Conservation (phyloP, 257 asterid genomes). For the Scutellaria minor region DNA sequence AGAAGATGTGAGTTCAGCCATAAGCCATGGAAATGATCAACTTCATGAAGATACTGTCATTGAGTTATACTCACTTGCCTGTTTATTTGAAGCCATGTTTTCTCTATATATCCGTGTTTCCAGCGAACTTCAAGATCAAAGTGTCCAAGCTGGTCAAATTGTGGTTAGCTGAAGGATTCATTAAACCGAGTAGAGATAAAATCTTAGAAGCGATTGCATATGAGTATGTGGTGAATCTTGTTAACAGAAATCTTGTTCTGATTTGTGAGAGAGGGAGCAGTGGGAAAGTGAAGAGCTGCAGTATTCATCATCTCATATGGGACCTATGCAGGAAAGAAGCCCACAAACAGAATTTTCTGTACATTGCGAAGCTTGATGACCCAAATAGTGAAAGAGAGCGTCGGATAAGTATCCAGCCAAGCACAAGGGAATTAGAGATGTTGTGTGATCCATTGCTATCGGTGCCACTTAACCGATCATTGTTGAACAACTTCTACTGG, state of each 20-base stretch:
- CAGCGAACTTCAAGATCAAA: slow-evolving; percentile 19
- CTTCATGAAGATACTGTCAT: slow-evolving; percentile 29
- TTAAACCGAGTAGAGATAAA: background rate
- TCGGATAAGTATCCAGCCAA: too few relatives aligned
- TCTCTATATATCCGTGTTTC: slow-evolving; percentile 35
- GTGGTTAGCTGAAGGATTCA: slow-evolving; percentile 45
- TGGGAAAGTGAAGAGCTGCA: slow-evolving; percentile 30
- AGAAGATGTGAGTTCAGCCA: slow-evolving; percentile 15
- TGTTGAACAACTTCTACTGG: slow-evolving; percentile 6
- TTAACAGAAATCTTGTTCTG: slow-evolving; percentile 36
- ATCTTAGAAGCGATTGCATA: slow-evolving; percentile 37
- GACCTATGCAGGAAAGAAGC: slow-evolving; percentile 39
- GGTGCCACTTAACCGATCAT: slow-evolving; percentile 22
- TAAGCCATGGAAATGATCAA: slow-evolving; percentile 20
- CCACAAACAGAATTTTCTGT: slow-evolving; percentile 19
- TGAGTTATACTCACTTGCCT: slow-evolving; percentile 41
- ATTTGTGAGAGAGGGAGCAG: background rate
- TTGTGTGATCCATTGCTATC: background rate
- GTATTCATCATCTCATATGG: slow-evolving; percentile 38
- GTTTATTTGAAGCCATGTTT: slow-evolving; percentile 39
- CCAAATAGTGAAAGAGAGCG: too few relatives aligned
- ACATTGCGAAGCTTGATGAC: slow-evolving; percentile 20
- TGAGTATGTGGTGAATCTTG: slow-evolving; percentile 33
- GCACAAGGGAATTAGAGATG: too few relatives aligned
- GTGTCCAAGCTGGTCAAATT: slow-evolving; percentile 24